These are phyloP conservation scores for Entomortierella chlamydospora DNA, from an alignment of 192 early-diverging fungal genomes.

Conservation along the genomic window DNA sequence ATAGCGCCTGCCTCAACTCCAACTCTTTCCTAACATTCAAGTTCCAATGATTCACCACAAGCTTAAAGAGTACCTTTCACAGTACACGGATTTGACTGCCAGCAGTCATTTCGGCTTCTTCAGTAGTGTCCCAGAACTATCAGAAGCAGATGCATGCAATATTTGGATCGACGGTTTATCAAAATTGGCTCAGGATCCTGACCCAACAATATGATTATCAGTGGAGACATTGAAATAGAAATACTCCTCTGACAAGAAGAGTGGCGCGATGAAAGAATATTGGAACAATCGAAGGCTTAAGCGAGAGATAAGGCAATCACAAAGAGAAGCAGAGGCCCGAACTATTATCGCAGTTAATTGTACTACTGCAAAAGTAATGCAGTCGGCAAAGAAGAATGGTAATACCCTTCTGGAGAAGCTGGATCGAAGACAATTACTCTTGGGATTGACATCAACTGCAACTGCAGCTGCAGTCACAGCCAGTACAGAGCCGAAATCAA, in stretches of 20 bases:
- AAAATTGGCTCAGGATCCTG: constrained; percentile 16
- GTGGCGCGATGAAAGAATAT: constrained; percentile 14
- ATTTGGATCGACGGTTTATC: constrained; percentile 17
- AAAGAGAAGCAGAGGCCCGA: neutral
- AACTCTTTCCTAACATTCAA: neutral
- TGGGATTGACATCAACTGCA: neutral
- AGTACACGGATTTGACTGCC: constrained; percentile 19
- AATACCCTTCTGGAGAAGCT: neutral
- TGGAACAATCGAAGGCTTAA: constrained; percentile 11
- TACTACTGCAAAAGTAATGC: neutral
- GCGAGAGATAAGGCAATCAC: constrained; percentile 16
- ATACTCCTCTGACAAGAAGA: constrained; percentile 31
- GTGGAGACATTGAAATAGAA: constrained; percentile 20
- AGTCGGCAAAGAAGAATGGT: neutral
- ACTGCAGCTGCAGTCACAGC: no score
- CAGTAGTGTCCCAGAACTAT: constrained; percentile 10
- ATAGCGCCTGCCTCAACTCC: no score
- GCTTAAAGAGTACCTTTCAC: constrained; percentile 3
- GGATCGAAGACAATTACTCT: neutral
- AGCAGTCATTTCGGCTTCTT: constrained; percentile 31
- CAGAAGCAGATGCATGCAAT: constrained; percentile 27
- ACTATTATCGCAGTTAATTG: neutral
- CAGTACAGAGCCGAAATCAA: no score
- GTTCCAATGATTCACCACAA: constrained; percentile 19
- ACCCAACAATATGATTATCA: constrained; percentile 6